Conservation (phyloP, 768 basidiomycete species). For the Pleurotus pulmonarius region DNA sequence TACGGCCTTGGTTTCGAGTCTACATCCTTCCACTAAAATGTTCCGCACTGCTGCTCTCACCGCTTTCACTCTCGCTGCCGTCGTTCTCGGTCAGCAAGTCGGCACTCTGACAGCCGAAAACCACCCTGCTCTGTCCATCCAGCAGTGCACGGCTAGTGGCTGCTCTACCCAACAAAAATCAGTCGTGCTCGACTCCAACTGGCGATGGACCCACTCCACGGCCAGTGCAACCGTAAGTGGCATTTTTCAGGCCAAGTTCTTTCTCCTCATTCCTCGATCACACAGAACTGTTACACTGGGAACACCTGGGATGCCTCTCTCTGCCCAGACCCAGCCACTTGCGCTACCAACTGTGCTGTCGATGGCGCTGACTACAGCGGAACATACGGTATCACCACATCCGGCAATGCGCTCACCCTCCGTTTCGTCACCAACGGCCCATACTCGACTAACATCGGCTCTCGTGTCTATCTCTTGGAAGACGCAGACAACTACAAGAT, state of each 20-base stretch:
- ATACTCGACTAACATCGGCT: slow-evolving; percentile 33
- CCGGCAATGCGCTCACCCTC: slow-evolving; percentile 41
- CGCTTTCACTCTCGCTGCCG: slow-evolving; percentile 28
- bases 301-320: slow-evolving; percentile 50
- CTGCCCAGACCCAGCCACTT: slow-evolving; percentile 36
- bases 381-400: slow-evolving; percentile 51
- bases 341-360: slow-evolving; percentile 28
- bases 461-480: slow-evolving; percentile 44
- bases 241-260: not conserved
- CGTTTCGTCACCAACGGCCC: slow-evolving; percentile 40
- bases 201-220: slow-evolving; percentile 45
- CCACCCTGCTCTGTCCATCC: slow-evolving; percentile 41
- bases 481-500: slow-evolving; percentile 49
- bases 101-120: slow-evolving; percentile 44
- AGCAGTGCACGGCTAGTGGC: slow-evolving; percentile 41
- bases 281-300: slow-evolving; percentile 46
- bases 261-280: not conserved
- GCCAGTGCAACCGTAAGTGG: slow-evolving; percentile 12
- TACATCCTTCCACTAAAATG: slow-evolving; percentile 18
- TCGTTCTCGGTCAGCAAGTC: slow-evolving; percentile 43
- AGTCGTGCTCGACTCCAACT: slow-evolving; percentile 50
- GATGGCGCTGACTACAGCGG: slow-evolving; percentile 45
- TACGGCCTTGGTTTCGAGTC: not conserved
- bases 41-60: slow-evolving; percentile 30
- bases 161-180: slow-evolving; percentile 29